phyloP scores from a whole-genome alignment of 805 yeast species.

The Lachancea nothofagi region DNA sequence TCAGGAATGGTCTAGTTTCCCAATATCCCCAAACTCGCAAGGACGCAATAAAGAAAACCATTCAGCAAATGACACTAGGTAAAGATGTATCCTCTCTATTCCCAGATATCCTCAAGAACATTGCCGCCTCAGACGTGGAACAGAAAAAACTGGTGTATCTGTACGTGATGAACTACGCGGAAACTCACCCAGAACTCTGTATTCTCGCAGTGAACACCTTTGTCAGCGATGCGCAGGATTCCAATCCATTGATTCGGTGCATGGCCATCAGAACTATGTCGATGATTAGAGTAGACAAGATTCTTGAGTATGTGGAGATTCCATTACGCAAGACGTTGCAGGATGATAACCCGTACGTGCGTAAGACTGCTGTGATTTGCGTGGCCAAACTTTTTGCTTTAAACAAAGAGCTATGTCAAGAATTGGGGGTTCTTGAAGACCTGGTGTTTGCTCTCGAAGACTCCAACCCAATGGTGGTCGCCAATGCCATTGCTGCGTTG shows the following conservation, averaged over 20 bases:
- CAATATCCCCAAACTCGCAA: slow-evolving; percentile 93
- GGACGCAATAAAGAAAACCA: slow-evolving; percentile 94
- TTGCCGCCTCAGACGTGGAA: slow-evolving; percentile 93
- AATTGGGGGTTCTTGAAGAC: slow-evolving; percentile 74
- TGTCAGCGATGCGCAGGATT: slow-evolving; percentile 91
- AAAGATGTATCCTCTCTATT: slow-evolving; percentile 92
- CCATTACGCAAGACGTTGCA: slow-evolving; percentile 79
- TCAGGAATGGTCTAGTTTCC: slow-evolving; percentile 84
- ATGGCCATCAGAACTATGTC: slow-evolving; percentile 99
- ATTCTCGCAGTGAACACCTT: slow-evolving; percentile 95
- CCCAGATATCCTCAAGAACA: slow-evolving; percentile 93
- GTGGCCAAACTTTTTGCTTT: slow-evolving; percentile 92
- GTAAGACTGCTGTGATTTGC: slow-evolving; percentile 96
- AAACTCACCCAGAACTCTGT: slow-evolving; percentile 90
- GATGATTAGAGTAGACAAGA: slow-evolving; percentile 89
- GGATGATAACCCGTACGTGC: slow-evolving; percentile 95
- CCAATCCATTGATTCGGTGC: slow-evolving; percentile 92
- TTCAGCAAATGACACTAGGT: slow-evolving; percentile 97
- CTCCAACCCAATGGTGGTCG: slow-evolving; percentile 94
- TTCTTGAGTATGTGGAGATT: slow-evolving; percentile 89
- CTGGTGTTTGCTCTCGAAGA: slow-evolving; percentile 69
- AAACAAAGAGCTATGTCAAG: slow-evolving; percentile 72
- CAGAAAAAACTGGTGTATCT: slow-evolving; percentile 94
- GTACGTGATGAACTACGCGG: slow-evolving; percentile 95
- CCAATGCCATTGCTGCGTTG: slow-evolving; percentile 83